phyloP scores from a whole-genome alignment of 73 alveolate genomes.

The Paramecium sexaurelia region DNA sequence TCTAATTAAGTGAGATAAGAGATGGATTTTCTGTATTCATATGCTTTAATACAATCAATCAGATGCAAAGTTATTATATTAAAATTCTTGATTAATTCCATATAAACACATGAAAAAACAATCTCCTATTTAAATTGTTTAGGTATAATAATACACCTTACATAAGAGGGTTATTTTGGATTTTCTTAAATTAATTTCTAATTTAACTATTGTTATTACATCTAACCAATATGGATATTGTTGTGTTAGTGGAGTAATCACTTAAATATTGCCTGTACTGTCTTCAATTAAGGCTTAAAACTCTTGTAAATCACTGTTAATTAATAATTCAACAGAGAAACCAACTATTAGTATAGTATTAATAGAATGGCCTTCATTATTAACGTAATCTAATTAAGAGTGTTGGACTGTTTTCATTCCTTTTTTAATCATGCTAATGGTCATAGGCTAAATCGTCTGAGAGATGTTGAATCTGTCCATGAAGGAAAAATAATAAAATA shows the following conservation, averaged over 20 bases:
- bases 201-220: neutral
- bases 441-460: neutral
- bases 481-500: neutral
- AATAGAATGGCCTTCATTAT: neutral
- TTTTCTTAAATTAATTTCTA: neutral
- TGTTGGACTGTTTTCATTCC: neutral
- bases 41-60: neutral
- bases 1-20: neutral
- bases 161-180: neutral
- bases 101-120: neutral
- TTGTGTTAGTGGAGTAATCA: neutral
- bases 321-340: neutral
- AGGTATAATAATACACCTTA: neutral
- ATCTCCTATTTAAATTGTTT: neutral
- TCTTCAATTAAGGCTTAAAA: neutral
- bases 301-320: neutral
- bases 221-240: conserved; percentile 2
- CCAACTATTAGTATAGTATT: neutral
- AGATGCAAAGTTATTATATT: neutral
- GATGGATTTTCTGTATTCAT: neutral
- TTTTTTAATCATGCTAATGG: neutral
- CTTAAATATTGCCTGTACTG: conserved; percentile 1
- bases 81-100: neutral
- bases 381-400: neutral
- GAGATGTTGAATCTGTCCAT: neutral